phyloP scores from a whole-genome alignment of 2,329 filamentous ascomycete species.

The Ascochyta viciae-villosae region DNA sequence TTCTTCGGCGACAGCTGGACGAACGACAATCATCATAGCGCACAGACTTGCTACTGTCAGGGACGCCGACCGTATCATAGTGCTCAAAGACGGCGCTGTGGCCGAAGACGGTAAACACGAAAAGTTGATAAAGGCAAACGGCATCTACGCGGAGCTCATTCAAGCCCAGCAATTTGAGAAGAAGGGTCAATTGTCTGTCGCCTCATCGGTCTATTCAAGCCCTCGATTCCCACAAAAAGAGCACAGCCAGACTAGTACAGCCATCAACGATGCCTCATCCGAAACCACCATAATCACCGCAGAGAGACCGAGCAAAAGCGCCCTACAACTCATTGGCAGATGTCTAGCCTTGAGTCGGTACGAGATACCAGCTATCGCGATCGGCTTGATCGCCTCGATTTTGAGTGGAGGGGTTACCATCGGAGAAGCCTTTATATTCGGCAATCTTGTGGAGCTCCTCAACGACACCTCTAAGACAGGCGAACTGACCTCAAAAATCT shows the following conservation, averaged over 20 bases:
- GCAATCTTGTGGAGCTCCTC: constrained; percentile 40
- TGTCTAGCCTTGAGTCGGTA: constrained; percentile 43
- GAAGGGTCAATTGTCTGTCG: constrained; percentile 27
- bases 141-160: constrained; percentile 43
- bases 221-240: constrained; percentile 23
- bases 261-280: constrained; percentile 1
- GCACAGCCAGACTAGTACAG: neutral
- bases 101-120: constrained; percentile 45
- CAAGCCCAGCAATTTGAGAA: constrained; percentile 47
- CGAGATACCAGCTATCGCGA: constrained; percentile 48
- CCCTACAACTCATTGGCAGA: constrained; percentile 30
- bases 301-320: constrained; percentile 21
- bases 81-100: constrained; percentile 44
- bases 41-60: constrained; percentile 48
- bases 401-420: constrained; percentile 61
- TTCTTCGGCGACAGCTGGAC: constrained; percentile 33
- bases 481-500: constrained; percentile 37
- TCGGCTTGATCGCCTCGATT: constrained; percentile 55
- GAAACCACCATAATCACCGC: neutral
- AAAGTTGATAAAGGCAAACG: constrained; percentile 33
- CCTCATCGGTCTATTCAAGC: constrained; percentile 32
- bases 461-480: constrained; percentile 31
- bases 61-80: constrained; percentile 47
- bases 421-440: constrained; percentile 55
- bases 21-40: constrained; percentile 49